phyloP scores from a whole-genome alignment of 2,329 filamentous ascomycete genomes.

The Colletotrichum brevisporum region DNA sequence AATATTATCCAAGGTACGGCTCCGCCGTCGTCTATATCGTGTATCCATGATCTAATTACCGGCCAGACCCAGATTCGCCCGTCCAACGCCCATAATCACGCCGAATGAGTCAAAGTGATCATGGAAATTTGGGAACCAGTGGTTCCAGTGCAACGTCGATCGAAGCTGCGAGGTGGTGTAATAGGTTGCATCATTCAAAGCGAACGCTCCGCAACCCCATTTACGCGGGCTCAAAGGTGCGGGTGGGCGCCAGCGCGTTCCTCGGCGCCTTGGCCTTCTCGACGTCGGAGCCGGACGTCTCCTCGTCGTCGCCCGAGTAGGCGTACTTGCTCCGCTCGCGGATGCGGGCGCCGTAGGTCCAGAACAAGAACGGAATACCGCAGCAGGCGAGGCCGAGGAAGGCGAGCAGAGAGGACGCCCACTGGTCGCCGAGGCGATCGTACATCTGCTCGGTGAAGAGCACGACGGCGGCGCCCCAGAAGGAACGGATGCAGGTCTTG shows the following conservation, averaged over 20 bases:
- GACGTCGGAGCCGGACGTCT: constrained; percentile 51
- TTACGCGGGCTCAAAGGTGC: constrained; percentile 35
- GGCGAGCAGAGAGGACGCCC: constrained; percentile 80
- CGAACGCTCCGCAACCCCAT: not conserved
- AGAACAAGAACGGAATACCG: constrained; percentile 87
- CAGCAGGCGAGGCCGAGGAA: constrained; percentile 85
- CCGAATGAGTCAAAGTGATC: constrained; percentile 16
- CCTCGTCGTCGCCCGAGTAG: constrained; percentile 72
- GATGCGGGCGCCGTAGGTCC: constrained; percentile 80
- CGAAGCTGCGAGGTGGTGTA: not conserved
- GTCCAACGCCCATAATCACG: constrained; percentile 17
- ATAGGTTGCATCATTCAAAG: not conserved
- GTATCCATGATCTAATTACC: constrained; percentile 11
- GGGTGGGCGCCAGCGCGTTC: constrained; percentile 17
- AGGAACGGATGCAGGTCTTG: constrained; percentile 83
- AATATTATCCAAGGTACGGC: constrained; percentile 12
- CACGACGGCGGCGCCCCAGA: constrained; percentile 84
- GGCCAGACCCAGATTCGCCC: not conserved
- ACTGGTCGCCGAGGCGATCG: constrained; percentile 77
- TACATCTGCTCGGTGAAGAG: constrained; percentile 90
- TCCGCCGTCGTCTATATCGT: constrained; percentile 7
- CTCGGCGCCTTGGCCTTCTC: constrained; percentile 53
- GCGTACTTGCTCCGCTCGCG: constrained; percentile 79
- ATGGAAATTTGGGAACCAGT: not conserved
- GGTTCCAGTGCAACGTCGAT: not conserved